Conservation (phyloP, 2,329 filamentous ascomycete species). For the Colletotrichum lindemuthianum region DNA sequence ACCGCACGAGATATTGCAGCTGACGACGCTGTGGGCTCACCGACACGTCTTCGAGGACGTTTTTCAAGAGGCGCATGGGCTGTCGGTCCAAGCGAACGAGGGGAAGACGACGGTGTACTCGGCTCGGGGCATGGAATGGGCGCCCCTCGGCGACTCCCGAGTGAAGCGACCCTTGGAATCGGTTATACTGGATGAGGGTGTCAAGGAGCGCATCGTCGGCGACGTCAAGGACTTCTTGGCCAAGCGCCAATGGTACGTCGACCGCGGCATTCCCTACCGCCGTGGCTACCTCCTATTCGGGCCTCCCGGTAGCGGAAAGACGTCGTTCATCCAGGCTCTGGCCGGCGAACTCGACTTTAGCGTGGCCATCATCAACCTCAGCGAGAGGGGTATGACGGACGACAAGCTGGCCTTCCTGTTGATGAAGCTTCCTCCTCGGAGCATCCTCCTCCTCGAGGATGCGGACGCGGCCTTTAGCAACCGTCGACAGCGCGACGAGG, state of each 20-base stretch:
- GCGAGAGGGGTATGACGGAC: conserved; percentile 89
- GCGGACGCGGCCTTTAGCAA: conserved; percentile 92
- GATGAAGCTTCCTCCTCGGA: conserved; percentile 84
- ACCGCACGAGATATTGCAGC: conserved; percentile 92
- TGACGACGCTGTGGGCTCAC: conserved; percentile 91
- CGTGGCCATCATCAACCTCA: conserved; percentile 92
- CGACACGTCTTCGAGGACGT: conserved; percentile 90
- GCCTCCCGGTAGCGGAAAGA: conserved; percentile 91
- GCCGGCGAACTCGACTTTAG: conserved; percentile 93
- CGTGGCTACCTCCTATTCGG: conserved; percentile 90
- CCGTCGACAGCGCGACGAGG: conserved; percentile 77
- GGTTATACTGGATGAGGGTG: conserved; percentile 84
- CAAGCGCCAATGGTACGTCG: conserved; percentile 87
- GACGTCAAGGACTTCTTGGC: conserved; percentile 86
- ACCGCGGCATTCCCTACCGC: conserved; percentile 93
- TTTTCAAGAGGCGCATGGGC: conserved; percentile 84
- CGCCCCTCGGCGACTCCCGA: conserved; percentile 82
- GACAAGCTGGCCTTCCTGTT: conserved; percentile 88
- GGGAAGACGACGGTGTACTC: conserved; percentile 95
- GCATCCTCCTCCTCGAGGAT: conserved; percentile 86
- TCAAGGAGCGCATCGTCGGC: conserved; percentile 81
- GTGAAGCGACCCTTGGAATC: conserved; percentile 89
- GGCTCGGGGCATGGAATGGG: conserved; percentile 85
- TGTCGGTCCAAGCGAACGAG: conserved; percentile 83
- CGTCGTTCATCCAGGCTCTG: conserved; percentile 93